These are phyloP conservation scores for Leishmania martiniquensis DNA, from an alignment of 208 protist genomes.

Conservation along the genomic window DNA sequence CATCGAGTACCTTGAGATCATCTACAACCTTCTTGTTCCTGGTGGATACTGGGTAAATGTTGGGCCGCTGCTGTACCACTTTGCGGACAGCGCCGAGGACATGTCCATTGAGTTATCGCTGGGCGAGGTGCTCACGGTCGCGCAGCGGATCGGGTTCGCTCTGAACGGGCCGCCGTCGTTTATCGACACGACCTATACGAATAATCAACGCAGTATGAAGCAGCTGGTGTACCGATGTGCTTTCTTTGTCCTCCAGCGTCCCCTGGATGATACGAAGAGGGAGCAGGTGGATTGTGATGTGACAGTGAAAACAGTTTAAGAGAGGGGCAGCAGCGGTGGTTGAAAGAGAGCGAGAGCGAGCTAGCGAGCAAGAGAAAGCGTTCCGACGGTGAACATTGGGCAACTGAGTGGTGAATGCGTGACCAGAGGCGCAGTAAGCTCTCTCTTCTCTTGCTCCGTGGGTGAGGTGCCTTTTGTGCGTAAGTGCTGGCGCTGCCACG, in stretches of 20 bases:
- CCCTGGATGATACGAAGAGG: constrained; percentile 27
- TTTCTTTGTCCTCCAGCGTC: constrained; percentile 88
- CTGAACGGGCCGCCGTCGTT: constrained; percentile 65
- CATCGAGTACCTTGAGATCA: constrained; percentile 95
- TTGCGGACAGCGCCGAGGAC: constrained; percentile 84
- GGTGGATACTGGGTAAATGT: constrained; percentile 97
- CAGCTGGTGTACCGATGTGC: constrained; percentile 90
- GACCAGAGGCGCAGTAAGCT: neutral
- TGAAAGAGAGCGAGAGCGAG: neutral
- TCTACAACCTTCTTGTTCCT: constrained; percentile 88
- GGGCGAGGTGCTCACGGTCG: constrained; percentile 84
- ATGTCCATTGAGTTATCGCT: constrained; percentile 93
- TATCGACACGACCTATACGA: constrained; percentile 92
- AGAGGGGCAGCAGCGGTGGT: neutral
- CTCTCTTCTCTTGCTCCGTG: neutral
- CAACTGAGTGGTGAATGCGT: neutral
- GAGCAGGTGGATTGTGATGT: constrained; percentile 8
- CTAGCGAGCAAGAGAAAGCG: neutral
- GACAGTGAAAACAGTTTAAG: neutral
- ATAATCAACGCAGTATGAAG: constrained; percentile 93
- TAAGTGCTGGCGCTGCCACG: neutral
- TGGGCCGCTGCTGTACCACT: constrained; percentile 97
- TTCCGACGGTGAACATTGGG: neutral
- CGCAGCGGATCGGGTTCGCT: constrained; percentile 82
- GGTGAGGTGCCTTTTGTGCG: neutral